Evolutionary conservation across 176 grass and related monocot genomes (phyloP), one percentile per base, ranked within the genome.

Genomic region (Aegilops tauschii): DNA sequence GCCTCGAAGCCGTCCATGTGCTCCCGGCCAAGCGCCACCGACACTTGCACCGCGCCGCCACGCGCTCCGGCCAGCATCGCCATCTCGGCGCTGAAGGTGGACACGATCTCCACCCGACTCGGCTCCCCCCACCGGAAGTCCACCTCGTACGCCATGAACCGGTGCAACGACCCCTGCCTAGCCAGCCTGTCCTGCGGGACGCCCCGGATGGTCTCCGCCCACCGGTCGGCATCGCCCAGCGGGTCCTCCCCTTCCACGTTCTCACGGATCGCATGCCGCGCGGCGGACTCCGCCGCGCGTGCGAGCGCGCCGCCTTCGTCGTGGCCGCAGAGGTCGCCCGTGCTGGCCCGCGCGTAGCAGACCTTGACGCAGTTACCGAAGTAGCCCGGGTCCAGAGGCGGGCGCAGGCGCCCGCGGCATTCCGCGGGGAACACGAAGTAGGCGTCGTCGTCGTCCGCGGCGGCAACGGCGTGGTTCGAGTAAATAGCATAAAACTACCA

Each of bases 91-190:
- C 9, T 37, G 25, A 6, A 65, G 39, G 80, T 62, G 2, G 94
- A 70, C 12, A 72, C 61, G 3, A 97, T 50, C 79, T 94, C 94
- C 18, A 84, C 87, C 13, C 87, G 49, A 17, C 16, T 61, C 12
- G 92, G 94, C 63, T 21, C 59, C 8, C 92, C 94, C 82, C 89
- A 90, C 20, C 94, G 85, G 16, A 92, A 96, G 28, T 96, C 85
- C 4, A 77, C 49, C 59, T 90, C 82, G 65, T 92, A 93, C 39
- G 83, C 89, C 62, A 42, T 80, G 67, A 92, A 92, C 28, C 81
- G 71, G 44, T 88, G 36, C 1, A 89, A 96, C 13, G 84, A 61
- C 0, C 82, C 92, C 4, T 84, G 30, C 18, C 21, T 89, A 18
- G 0, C 56, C 31, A 31, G 0, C 66, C 71, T 42, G 6, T n/a